Percentiles rank a stretch among this genome's conserved stretches.
These are phyloP conservation scores for Artemisia princeps DNA, from an alignment of 140 eudicot species.

Conservation along the genomic window DNA sequence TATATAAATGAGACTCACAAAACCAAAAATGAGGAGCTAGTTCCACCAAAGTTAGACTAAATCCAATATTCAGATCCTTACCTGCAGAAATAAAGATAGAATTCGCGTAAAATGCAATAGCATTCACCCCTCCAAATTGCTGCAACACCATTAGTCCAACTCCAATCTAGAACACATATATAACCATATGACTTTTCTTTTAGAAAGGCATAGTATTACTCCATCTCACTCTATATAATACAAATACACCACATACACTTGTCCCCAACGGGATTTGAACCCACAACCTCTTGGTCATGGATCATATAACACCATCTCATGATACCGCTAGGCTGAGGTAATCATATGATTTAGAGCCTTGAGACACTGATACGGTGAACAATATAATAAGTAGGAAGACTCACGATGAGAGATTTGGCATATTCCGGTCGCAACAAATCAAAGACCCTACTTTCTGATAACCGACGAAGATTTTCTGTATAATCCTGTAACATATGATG, in stretches of 20 bases:
- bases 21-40: background rate
- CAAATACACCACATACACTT: too few species aligned
- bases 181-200: background rate
- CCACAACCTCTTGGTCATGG: too few species aligned
- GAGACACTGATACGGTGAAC: background rate
- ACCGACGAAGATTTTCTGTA: slow-evolving; percentile 41
- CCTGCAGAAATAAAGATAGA: slow-evolving; percentile 68
- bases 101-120: slow-evolving; percentile 58
- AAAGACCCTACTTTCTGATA: slow-evolving; percentile 30
- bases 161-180: slow-evolving; percentile 43
- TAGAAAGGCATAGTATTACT: too few species aligned
- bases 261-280: too few species aligned
- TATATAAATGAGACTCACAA: background rate
- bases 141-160: slow-evolving; percentile 72
- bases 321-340: too few species aligned
- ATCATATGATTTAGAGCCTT: background rate
- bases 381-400: slow-evolving; percentile 10
- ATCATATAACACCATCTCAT: too few species aligned
- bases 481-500: slow-evolving; percentile 44
- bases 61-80: slow-evolving; percentile 12
- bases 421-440: slow-evolving; percentile 60
- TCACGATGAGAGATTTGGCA: slow-evolving; percentile 52
- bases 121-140: slow-evolving; percentile 72
- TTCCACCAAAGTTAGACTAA: too few species aligned
- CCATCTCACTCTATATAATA: too few species aligned